These are phyloP conservation scores for Kazachstania taianensis DNA, from an alignment of 805 yeast genomes.

Conservation along the genomic window DNA sequence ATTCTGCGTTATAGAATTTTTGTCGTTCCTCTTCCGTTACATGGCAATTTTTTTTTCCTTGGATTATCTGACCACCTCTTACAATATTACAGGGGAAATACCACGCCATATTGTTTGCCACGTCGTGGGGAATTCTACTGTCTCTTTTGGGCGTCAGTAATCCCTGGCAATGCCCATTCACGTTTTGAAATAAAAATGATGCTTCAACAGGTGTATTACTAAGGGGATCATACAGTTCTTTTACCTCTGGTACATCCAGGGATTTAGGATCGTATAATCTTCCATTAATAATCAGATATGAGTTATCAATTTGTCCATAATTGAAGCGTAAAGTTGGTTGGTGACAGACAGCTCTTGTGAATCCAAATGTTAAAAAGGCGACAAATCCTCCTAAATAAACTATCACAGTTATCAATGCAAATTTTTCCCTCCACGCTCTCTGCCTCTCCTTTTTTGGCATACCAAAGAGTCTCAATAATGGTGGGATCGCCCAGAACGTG, in stretches of 20 bases:
- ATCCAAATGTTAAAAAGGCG: slow-evolving; percentile 84
- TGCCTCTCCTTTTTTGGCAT: slow-evolving; percentile 72
- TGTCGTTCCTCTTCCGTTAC: slow-evolving; percentile 61
- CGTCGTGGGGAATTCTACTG: slow-evolving; percentile 59
- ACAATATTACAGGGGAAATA: slow-evolving; percentile 82
- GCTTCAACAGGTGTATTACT: slow-evolving; percentile 86
- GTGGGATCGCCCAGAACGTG: slow-evolving; percentile 87
- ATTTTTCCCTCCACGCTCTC: slow-evolving; percentile 95
- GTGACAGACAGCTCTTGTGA: slow-evolving; percentile 73
- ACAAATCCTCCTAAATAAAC: slow-evolving; percentile 63
- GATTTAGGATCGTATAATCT: slow-evolving; percentile 67
- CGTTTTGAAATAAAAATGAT: slow-evolving; percentile 78
- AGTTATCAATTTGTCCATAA: slow-evolving; percentile 42
- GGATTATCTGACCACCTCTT: background rate
- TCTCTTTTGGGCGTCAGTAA: slow-evolving; percentile 60
- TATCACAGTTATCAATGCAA: slow-evolving; percentile 72
- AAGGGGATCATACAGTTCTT: slow-evolving; percentile 61
- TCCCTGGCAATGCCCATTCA: slow-evolving; percentile 80
- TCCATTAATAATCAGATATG: slow-evolving; percentile 69
- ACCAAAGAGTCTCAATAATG: slow-evolving; percentile 47
- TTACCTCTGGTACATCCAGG: slow-evolving; percentile 37
- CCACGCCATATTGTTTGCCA: slow-evolving; percentile 69
- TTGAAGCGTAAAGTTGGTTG: slow-evolving; percentile 39
- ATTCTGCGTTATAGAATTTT: slow-evolving; percentile 49
- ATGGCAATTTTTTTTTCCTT: slow-evolving; percentile 60